phyloP scores from a whole-genome alignment of 768 basidiomycete genomes.

The Cyclocybe aegerita region DNA sequence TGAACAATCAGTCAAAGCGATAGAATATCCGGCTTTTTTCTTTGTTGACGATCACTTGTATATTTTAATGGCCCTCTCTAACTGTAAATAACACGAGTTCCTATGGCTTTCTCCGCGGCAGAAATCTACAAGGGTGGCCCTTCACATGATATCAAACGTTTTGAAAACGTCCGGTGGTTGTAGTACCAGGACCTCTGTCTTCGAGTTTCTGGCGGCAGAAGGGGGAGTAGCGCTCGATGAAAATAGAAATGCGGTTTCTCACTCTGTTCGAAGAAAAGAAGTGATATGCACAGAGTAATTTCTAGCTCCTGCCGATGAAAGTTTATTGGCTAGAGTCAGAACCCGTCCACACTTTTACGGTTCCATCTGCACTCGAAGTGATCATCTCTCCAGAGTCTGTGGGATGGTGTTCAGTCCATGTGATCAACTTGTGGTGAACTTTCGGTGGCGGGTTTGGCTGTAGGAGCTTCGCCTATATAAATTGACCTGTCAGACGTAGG shows the following conservation, averaged over 20 bases:
- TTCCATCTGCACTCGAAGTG: conserved; percentile 89
- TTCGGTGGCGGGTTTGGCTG: conserved; percentile 74
- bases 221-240: too few relatives aligned
- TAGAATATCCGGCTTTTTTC: conserved; percentile 1
- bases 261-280: too few relatives aligned
- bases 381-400: conserved; percentile 79
- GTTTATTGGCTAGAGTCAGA: conserved; percentile 22
- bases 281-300: not conserved
- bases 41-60: not conserved
- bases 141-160: too few relatives aligned
- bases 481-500: conserved; percentile 5
- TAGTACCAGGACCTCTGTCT: too few relatives aligned
- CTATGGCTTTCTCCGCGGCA: too few relatives aligned
- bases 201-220: too few relatives aligned
- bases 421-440: conserved; percentile 81
- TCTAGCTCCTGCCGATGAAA: not conserved
- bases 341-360: conserved; percentile 84
- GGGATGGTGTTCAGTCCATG: conserved; percentile 92
- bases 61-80: not conserved
- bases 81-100: too few relatives aligned
- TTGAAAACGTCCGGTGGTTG: too few relatives aligned
- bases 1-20: conserved; percentile 28
- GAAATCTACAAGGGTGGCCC: too few relatives aligned
- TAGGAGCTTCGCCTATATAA: conserved; percentile 62
- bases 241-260: too few relatives aligned